Base-by-base conservation (phyloP, 176 grass and related monocot genomes). In the Thalia dealbata region DNA sequence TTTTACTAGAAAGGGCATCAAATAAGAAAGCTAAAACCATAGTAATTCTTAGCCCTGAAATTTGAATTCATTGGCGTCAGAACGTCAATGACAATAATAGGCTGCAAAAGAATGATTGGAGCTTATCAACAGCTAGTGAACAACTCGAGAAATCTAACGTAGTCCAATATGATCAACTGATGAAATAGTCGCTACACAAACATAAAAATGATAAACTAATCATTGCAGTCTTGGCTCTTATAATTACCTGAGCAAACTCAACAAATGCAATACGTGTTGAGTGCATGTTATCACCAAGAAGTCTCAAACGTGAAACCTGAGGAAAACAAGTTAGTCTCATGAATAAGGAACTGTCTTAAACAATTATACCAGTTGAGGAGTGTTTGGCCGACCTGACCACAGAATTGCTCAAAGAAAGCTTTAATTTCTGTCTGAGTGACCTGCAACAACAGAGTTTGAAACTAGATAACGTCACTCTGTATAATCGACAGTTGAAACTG, bases 241-340 rank as follows among this genome's bases (percentile, higher is more conserved):
- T 73, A 81, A 84, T 96, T 84, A 96, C 92, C 59, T 84, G 86
- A 83, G 75, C 84, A 85, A 91, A 96, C 75, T 91, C 92, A 79
- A 96, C 89, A 83, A 96, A 96, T 29, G 89, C 92, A 87, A 96
- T 96, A 78, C 92, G 84, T 42, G 89, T 91, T 52, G 84, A 91
- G 68, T 96, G 92, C 48, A 89, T 74, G 54, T 82, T 89, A 84
- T 96, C 92, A 29, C 86, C 89, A 83, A 96, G 88, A 67, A 96
- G 86, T 80, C 86, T 96, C 80, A 89, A 71, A 5, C 82, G 86
- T 85, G 92, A 96, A 79, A 96, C 92, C 92, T 96, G 78, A 14
- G 64, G 12, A 69, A 14, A 73, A 81, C 38, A 44, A 9, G 41
- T 12, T 46, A 70, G 21, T 11, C 12, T 52, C 73, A 80, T 70